Base-by-base conservation (phyloP, 1,139 yeast genomes). In the Eremothecium coryli region DNA sequence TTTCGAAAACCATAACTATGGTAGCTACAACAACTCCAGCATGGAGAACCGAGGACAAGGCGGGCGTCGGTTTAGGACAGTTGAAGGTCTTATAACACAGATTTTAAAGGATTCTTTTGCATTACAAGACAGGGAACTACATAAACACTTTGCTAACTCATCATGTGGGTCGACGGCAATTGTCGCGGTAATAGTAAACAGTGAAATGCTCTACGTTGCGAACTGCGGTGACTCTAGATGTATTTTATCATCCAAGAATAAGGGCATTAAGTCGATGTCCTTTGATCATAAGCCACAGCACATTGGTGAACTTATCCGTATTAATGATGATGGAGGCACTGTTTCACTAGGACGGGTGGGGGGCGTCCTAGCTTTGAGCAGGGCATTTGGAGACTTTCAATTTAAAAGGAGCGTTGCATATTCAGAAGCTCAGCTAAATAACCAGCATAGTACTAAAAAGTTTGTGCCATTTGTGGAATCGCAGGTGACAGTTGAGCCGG, bases 141-240 rank as follows among this genome's bases (percentile, higher is more conserved):
- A 71, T 33, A 52, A 56, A 21, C 64, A 66, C 29, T 47, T 59
- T 31, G 45, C 52, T 20, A 60, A 64, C 15, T 65, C 64, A 41
- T 68, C 71, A 40, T 72, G 82, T 45, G 93, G 93, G 1, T 70
- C 84, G 2, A 81, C 90, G 0, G 85, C 79, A 0, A 71, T 77
- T 1, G 64, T 78, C 4, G 64, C 75, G 2, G 54, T 73, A 1
- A 56, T 80, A 2, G 56, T 80, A 12, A 65, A 73, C 34, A 65
- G 68, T 29, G 54, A 58, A 18, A 49, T 51, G 30, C 39, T 63
- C 18, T 73, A 66, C 42, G 78, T 75, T 13, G 81, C 82, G 11
- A 81, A 81, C 43, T 68, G 82, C 3, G 93, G 93, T 2, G 93
- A 81, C 55, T 77, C 86, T 4, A 63, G 93, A 41, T 70, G 82